Evolutionary conservation across 108 stramenopile species (phyloP), one percentile per base, ranked within the genome.

Genomic region (Heterococcus sp.): DNA sequence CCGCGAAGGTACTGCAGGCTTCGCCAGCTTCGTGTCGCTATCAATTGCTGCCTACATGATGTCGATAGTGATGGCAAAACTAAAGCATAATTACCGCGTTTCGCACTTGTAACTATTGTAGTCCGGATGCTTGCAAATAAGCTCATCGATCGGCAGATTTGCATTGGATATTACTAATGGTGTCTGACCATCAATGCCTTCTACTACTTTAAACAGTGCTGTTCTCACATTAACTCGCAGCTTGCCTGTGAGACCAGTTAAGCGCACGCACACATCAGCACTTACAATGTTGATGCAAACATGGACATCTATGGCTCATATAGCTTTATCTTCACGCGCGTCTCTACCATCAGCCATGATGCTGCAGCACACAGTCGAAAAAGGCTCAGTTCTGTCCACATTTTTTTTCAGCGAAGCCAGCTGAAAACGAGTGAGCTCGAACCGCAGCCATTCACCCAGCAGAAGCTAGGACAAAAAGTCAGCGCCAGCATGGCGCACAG

Each of bases 81-180:
- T 14, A 58, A 21, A 8, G 46, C 21, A 21, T 21, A 58, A 21
- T 21, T 14, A 58, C 46, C 46, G 46, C 46, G 8, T 8, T 21
- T 14, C 46, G 21, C 21, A 58, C 46, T 31, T 30, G 65, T 81
- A 81, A 26, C 72, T 65, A 32, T 73, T 81, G 72, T 73, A 81
- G 27, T 30, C 38, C 27, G 73, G 37, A 39, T 81, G 73, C 32
- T 81, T 72, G 28, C 79, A 72, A 26, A 81, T 71, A 26, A 81
- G 65, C 79, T 81, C 79, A 72, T 81, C 73, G 65, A 81, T 73
- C 8, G 73, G 39, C 38, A 81, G 65, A 31, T 73, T 81, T 0
- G 72, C 79, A 72, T 81, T 81, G 0, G 72, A 71, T 8, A 81
- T 29, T 30, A 67, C 26, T 3, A 66, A 66, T 39, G 71, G 66